Base-by-base conservation (phyloP, 257 asterid genomes). In the Phtheirospermum japonicum region DNA sequence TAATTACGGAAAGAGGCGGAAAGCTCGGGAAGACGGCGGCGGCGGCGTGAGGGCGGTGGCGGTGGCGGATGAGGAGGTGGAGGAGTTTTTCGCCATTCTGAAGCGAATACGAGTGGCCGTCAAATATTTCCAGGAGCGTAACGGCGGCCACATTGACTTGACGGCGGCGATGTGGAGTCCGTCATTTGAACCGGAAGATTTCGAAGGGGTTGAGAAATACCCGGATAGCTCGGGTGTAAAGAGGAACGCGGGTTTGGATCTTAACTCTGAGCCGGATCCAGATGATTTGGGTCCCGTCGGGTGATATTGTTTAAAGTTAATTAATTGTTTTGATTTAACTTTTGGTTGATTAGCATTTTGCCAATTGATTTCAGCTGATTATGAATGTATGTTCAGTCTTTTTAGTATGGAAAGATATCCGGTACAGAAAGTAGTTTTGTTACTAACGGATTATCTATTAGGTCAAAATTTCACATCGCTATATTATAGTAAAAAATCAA, bases 51-150 rank as follows among this genome's bases (percentile, higher is more conserved):
- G 1, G 6, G 50, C n/a, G 62, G 32, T 40, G 55, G 33, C 40
- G 55, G 61, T 69, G 74, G 65, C 16, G 13, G 86, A 77, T 11
- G 75, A 71, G 43, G 87, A 81, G 63, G 87, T 81, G 64, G 87
- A 81, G 65, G 83, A 78, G 42, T 78, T 81, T 65, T 81, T 61
- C 63, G 76, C 80, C 9, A 81, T 78, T 1, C 54, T 81, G 31
- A 66, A 65, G 66, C 71, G 82, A 51, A 76, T 75, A 17, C 78
- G 61, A 18, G 74, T 58, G 13, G 87, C 82, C 9, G 36, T 81
- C 16, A 48, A 56, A 54, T 70, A 63, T 28, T 70, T 70, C 61
- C 53, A 48, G 65, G 57, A 37, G 34, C 75, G 65, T 20, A 7
- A 48, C 48, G 54, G 36, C 30, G 61, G 66, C 40, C 42, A 32